Evolutionary conservation across 305 asterid species (phyloP).

Genomic region (Fraxinus floribunda): DNA sequence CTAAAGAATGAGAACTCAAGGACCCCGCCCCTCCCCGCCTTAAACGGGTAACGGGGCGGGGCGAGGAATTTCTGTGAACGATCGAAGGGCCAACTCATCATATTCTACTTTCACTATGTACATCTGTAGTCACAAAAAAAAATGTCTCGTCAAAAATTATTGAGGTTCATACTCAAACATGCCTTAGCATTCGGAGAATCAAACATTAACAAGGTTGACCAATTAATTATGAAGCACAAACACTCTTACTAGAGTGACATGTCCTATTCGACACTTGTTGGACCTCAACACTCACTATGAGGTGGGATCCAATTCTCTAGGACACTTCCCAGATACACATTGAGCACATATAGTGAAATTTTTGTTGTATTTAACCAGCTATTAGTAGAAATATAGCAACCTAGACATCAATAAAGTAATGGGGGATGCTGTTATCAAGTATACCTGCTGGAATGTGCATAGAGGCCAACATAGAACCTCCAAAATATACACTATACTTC

Average conservation of each 20-base stretch:
- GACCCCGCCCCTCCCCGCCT: too few relatives aligned
- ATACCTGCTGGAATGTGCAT: conserved; percentile 74
- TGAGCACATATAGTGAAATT: not conserved
- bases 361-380: not conserved
- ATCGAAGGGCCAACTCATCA: conserved; percentile 63
- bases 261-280: not conserved
- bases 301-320: not conserved
- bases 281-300: not conserved
- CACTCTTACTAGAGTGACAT: not conserved
- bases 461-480: conserved; percentile 66
- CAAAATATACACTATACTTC: conserved; percentile 69
- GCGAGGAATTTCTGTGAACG: conserved; percentile 31
- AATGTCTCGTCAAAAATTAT: conserved; percentile 14
- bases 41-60: too few relatives aligned
- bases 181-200: not conserved
- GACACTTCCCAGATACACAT: not conserved
- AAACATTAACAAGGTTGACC: not conserved
- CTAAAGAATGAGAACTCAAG: too few relatives aligned
- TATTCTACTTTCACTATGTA: conserved; percentile 79
- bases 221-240: not conserved
- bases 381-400: not conserved
- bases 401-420: not conserved
- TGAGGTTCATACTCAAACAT: not conserved
- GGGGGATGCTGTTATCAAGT: not conserved
- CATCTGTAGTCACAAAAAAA: conserved; percentile 47